phyloP scores from a whole-genome alignment of 306 rosid genomes.

The Carpinus viminea region DNA sequence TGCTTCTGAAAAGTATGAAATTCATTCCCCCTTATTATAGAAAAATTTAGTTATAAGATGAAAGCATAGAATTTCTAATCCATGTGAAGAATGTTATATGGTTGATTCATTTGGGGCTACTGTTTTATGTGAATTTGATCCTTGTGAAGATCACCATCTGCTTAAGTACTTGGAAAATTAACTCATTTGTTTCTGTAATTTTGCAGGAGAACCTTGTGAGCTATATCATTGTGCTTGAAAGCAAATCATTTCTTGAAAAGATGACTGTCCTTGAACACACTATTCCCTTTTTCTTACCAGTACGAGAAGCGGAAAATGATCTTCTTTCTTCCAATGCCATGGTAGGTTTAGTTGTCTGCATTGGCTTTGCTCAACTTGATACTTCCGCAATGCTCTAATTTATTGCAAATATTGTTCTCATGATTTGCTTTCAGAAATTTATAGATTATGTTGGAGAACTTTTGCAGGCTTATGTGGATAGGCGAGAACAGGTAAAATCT shows the following conservation, averaged over 20 bases:
- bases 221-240: conserved; percentile 89
- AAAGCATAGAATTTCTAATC: background rate
- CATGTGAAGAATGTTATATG: background rate
- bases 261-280: conserved; percentile 94
- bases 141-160: background rate
- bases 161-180: conserved; percentile 13
- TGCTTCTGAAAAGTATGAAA: background rate
- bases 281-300: conserved; percentile 82
- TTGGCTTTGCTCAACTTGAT: conserved; percentile 31
- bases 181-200: conserved; percentile 17
- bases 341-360: conserved; percentile 56
- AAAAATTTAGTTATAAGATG: background rate
- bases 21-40: background rate
- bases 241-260: conserved; percentile 97
- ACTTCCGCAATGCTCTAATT: conserved; percentile 15
- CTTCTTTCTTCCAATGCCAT: conserved; percentile 86
- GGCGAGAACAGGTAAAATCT: conserved; percentile 88
- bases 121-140: background rate
- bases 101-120: background rate
- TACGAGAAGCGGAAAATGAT: conserved; percentile 81
- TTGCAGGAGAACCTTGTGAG: conserved; percentile 82
- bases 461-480: conserved; percentile 90
- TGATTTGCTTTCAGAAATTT: conserved; percentile 72
- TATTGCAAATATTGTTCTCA: conserved; percentile 20
- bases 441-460: conserved; percentile 93